These are phyloP conservation scores for Verbascum thapsus DNA, from an alignment of 257 asterid genomes.

Conservation along the genomic window DNA sequence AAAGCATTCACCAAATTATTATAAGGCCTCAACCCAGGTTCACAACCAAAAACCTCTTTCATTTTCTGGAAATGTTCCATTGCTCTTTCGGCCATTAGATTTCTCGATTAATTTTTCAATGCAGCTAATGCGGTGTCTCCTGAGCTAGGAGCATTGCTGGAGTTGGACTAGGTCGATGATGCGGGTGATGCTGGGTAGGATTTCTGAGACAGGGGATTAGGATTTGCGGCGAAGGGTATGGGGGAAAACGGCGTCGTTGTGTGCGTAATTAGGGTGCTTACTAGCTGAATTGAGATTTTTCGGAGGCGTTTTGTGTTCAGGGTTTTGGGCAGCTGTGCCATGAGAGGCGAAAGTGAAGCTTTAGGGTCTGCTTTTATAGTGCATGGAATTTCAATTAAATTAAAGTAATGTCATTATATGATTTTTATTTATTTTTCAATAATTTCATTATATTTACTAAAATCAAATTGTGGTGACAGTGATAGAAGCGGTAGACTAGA, in stretches of 20 bases:
- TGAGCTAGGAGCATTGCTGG: slow-evolving; percentile 58
- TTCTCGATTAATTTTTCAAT: slow-evolving; percentile 59
- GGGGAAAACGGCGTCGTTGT: slow-evolving; percentile 54
- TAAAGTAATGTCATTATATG: no score
- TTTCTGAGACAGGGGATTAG: slow-evolving; percentile 42
- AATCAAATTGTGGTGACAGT: no score
- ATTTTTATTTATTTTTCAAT: no score
- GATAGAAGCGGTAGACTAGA: no score
- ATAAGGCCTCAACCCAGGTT: slow-evolving; percentile 72
- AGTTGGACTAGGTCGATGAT: slow-evolving; percentile 54
- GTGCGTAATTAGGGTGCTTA: slow-evolving; percentile 52
- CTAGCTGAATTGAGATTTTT: slow-evolving; percentile 53
- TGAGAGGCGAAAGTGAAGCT: slow-evolving; percentile 10
- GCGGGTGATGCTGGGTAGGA: slow-evolving; percentile 44
- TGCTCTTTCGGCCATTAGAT: slow-evolving; percentile 60
- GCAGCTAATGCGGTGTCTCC: slow-evolving; percentile 69
- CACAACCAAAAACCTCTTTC: slow-evolving; percentile 67
- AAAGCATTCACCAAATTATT: slow-evolving; percentile 75
- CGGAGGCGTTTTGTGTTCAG: slow-evolving; percentile 55
- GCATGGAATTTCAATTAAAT: no score
- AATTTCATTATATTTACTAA: no score
- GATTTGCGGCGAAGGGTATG: slow-evolving; percentile 83
- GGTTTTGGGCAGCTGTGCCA: slow-evolving; percentile 57
- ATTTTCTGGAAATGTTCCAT: slow-evolving; percentile 68
- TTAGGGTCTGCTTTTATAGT: background rate